Base-by-base conservation (phyloP, 2,329 filamentous ascomycete species). In the Corinectria fuckeliana region DNA sequence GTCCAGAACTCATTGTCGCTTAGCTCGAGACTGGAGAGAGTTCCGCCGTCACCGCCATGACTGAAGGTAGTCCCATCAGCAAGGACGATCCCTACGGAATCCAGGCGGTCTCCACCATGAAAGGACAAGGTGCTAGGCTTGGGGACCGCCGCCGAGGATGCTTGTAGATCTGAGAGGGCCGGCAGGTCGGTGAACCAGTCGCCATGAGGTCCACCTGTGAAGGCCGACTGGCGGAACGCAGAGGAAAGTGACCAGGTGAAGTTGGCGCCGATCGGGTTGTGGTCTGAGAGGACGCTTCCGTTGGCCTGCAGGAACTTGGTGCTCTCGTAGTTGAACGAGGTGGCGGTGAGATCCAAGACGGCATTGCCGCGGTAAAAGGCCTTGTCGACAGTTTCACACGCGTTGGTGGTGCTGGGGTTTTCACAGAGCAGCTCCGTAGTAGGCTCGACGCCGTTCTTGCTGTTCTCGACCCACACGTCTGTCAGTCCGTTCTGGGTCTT, bases 331-430 rank as follows among this genome's bases (percentile, higher is more conserved):
- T 76, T 77, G 70, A 84, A 88, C 20, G 70, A 71, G 1, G 76
- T 81, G 0, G 84, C 83, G 1, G 69, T 63, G 3, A 88, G 76
- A 26, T 68, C 70, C 4, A 86, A 64, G 4, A 58, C 11, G 3
- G 81, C 64, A n/a, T 78, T 67, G 16, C 79, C 80, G 28, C 86
- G 82, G 75, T 85, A 89, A 65, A 88, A 83, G 45, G 88, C 77
- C 75, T 90, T 91, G 74, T 90, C 88, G 34, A 90, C 86, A 3
- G 82, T 85, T 75, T 91, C 88, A 73, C 88, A 91, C 4, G 73
- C 71, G 68, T 80, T 79, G 45, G 74, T 80, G 0, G 77, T 73
- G 73, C 88, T 91, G 14, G 84, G 55, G 25, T 71, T 58, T 14
- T 26, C 28, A 13, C 56, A 58, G 9, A 58, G 7, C 4, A 28